Evolutionary conservation across 1,284 basidiomycete species (phyloP), one percentile per base, ranked within the genome.

Genomic region (Paramarasmius palmivorus): DNA sequence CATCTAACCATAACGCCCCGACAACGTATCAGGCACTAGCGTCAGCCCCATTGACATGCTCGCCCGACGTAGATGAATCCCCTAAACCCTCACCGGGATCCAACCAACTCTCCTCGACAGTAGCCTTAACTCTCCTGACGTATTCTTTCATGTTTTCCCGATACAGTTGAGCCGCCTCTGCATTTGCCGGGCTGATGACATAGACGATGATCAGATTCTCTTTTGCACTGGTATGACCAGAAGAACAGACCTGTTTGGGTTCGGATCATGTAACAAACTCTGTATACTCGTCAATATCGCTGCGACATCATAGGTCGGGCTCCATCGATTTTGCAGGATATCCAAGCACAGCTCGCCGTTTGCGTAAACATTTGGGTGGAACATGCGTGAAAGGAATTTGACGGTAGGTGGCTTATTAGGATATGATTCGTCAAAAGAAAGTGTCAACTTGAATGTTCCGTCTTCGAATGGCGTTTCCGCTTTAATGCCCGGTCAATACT

Each of bases 121-220:
- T 94, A 53, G 88, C 87, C 73, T 95, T 93, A 45, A 98, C 95
- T 54, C 93, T 75, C 55, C 94, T 77, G 29, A 97, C 91, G 68
- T 97, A 98, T 75, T 97, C 95, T 76, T 98, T 98, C 90, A 97
- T 95, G 67, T 98, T 98, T 71, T 99, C 96, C 54, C 95, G 77
- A 68, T 97, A 99, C 57, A 98, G 72, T 68, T 93, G 92, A 1
- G 96, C 96, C 0, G 96, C 96, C 74, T 99, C 96, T 1, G 95
- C 95, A 66, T 99, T 99, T 1, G 96, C 96, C 4, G 96, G 96
- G 67, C 93, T 96, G 12, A n/a, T n/a, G 7, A 32, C 29, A 32
- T 6, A 32, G 29, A 32, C 29, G 12, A 6, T 12, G 29, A 12
- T 32, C 7, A 32, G 29, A n/a, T 12, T 12, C 29, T 32, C 29